Base-by-base conservation (phyloP, 192 early-diverging fungal genomes). In the Rhizophagus sp. region DNA sequence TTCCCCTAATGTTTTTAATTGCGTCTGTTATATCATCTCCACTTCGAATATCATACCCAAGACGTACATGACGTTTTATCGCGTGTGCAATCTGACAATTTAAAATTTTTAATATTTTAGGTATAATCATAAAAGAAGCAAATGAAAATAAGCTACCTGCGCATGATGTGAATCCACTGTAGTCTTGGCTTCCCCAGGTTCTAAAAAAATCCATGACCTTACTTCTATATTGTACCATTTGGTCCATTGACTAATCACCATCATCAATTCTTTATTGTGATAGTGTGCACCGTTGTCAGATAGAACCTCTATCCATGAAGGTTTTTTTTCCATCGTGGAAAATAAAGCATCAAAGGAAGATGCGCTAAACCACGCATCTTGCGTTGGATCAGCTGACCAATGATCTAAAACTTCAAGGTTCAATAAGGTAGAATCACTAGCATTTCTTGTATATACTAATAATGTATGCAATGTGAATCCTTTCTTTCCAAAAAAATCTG, bases 281-380 rank as follows among this genome's bases (percentile, higher is more conserved):
- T 49, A 49, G 36, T 49, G 11, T 49, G 47, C 47, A 49, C 10
- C 11, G 10, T 49, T 49, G 11, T 49, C 47, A 49, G 47, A 49
- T 49, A 49, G 11, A 11, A 49, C 10, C 47, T 49, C 7, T 49
- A 49, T 49, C 11, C 11, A 49, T 8, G 10, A 71, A 30, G 39
- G 34, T n/a, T 30, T 41, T 49, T 47, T 71, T 71, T 71, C 41
- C 13, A 24, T 17, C 3, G 3, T 13, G 69, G 13, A 41, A 41
- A 36, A 41, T 47, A 47, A 13, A 17, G 15, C 17, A 22, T 30
- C 39, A 71, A 71, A 71, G 8, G 41, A 22, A 47, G 47, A 71
- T 30, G 47, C 19, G 13, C 13, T 71, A 47, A 71, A 71, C 69
- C 13, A 71, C 34, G 65, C 65, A 66, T 66, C 30, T 27, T 66